Evolutionary conservation across 1,139 yeast species (phyloP).

Genomic region (Pneumocystis jirovecii): DNA sequence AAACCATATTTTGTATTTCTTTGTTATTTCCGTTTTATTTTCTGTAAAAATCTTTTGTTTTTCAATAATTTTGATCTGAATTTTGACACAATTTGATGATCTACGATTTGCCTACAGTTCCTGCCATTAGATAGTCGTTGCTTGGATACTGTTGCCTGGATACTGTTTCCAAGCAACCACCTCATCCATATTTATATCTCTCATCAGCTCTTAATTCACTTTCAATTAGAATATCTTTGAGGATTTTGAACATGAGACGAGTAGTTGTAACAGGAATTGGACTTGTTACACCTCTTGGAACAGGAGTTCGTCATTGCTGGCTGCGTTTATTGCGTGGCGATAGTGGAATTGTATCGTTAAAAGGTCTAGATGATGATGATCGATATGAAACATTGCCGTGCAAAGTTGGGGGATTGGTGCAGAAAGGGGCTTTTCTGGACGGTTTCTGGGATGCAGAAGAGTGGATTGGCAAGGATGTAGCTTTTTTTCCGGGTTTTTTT

Average conservation of each 20-base stretch:
- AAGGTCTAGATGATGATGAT: constrained; percentile 32
- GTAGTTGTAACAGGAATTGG: constrained; percentile 93
- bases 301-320: constrained; percentile 34
- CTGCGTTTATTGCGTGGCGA: constrained; percentile 22
- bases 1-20: background rate
- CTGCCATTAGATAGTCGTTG: background rate
- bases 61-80: no score
- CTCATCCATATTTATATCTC: background rate
- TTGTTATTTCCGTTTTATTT: background rate
- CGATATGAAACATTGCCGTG: constrained; percentile 49
- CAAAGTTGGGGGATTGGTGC: constrained; percentile 62
- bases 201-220: no score
- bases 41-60: no score
- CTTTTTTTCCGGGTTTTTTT: constrained; percentile 9
- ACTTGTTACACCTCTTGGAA: constrained; percentile 70
- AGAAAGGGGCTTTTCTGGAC: constrained; percentile 35
- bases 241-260: constrained; percentile 24
- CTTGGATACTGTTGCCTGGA: background rate
- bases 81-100: no score
- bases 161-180: background rate
- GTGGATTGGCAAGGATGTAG: constrained; percentile 23
- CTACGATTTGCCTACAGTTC: no score
- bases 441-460: constrained; percentile 38
- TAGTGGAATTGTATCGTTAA: constrained; percentile 23
- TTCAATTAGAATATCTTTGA: no score